These are phyloP conservation scores for Immersiella caudata DNA, from an alignment of 495 filamentous ascomycete genomes.

Conservation along the genomic window DNA sequence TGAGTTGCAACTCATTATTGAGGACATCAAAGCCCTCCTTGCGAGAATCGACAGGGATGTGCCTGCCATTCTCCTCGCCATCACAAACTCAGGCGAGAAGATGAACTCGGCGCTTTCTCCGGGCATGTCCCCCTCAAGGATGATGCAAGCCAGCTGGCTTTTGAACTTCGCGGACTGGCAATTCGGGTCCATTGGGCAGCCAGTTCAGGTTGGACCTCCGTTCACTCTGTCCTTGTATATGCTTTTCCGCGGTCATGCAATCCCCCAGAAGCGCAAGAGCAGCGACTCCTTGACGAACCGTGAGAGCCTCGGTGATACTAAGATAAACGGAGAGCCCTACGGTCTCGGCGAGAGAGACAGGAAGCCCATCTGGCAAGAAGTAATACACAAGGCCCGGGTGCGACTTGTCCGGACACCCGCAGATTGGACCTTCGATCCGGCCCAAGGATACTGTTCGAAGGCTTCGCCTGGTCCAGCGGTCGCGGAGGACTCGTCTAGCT, in stretches of 20 bases:
- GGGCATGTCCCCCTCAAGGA: slow-evolving; percentile 84
- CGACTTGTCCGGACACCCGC: slow-evolving; percentile 65
- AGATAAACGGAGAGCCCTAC: slow-evolving; percentile 37
- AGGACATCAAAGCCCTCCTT: slow-evolving; percentile 76
- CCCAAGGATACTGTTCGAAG: slow-evolving; percentile 28
- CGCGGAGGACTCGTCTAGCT: slow-evolving; percentile 3
- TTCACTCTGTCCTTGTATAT: slow-evolving; percentile 95
- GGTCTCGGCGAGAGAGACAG: slow-evolving; percentile 55
- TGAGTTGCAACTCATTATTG: slow-evolving; percentile 70
- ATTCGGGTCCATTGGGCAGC: slow-evolving; percentile 64
- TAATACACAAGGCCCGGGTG: slow-evolving; percentile 89
- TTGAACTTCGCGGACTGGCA: slow-evolving; percentile 86
- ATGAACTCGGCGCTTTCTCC: slow-evolving; percentile 76
- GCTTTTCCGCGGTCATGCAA: slow-evolving; percentile 81
- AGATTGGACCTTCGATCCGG: slow-evolving; percentile 34
- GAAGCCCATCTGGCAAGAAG: slow-evolving; percentile 94
- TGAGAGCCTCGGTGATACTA: neutral
- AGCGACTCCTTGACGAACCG: slow-evolving; percentile 28
- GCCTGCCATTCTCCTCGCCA: slow-evolving; percentile 90
- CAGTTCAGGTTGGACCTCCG: slow-evolving; percentile 84
- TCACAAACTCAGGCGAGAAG: slow-evolving; percentile 90
- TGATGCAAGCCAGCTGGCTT: slow-evolving; percentile 93
- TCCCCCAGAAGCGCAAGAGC: slow-evolving; percentile 20
- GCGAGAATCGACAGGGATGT: slow-evolving; percentile 87
- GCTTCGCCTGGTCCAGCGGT: neutral